A percentile compares a stretch with the other conserved stretches of the same genome.
Conservation (phyloP, 257 asterid species). For the Galeopsis tetrahit region DNA sequence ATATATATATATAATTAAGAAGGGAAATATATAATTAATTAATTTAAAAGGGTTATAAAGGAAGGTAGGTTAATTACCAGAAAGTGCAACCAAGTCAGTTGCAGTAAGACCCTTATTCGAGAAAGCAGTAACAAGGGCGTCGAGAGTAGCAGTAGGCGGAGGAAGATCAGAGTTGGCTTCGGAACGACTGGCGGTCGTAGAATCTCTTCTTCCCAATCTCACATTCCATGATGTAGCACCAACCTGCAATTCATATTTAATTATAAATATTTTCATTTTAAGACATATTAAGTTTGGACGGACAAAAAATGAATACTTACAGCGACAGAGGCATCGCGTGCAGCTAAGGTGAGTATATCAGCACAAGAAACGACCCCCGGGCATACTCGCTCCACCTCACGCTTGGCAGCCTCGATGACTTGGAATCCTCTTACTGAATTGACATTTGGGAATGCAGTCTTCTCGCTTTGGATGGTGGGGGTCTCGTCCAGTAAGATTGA, state of each 20-base stretch:
- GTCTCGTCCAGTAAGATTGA: constrained; percentile 58
- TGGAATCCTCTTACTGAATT: constrained; percentile 59
- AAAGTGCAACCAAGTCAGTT: constrained; percentile 55
- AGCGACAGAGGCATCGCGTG: constrained; percentile 28
- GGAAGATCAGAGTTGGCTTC: constrained; percentile 51
- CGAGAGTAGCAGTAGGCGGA: constrained; percentile 26
- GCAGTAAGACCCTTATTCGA: constrained; percentile 36
- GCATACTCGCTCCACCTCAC: constrained; percentile 54
- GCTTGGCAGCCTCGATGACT: constrained; percentile 64
- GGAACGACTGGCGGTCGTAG: constrained; percentile 44
- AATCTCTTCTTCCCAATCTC: constrained; percentile 54
- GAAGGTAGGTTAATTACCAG: constrained; percentile 26
- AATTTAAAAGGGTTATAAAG: too few relatives aligned
- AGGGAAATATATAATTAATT: too few relatives aligned
- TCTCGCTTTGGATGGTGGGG: constrained; percentile 53
- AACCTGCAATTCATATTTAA: constrained; percentile 33
- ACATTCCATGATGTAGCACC: constrained; percentile 58
- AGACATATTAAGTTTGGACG: too few relatives aligned
- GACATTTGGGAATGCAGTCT: constrained; percentile 56
- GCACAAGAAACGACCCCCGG: constrained; percentile 78
- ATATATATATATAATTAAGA: too few relatives aligned
- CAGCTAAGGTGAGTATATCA: constrained; percentile 66
- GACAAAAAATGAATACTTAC: not conserved
- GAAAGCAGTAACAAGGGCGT: constrained; percentile 38
- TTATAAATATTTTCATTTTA: too few relatives aligned